These are phyloP conservation scores for Lecanicillium sp. DNA, from an alignment of 2,329 filamentous ascomycete genomes.

Conservation along the genomic window DNA sequence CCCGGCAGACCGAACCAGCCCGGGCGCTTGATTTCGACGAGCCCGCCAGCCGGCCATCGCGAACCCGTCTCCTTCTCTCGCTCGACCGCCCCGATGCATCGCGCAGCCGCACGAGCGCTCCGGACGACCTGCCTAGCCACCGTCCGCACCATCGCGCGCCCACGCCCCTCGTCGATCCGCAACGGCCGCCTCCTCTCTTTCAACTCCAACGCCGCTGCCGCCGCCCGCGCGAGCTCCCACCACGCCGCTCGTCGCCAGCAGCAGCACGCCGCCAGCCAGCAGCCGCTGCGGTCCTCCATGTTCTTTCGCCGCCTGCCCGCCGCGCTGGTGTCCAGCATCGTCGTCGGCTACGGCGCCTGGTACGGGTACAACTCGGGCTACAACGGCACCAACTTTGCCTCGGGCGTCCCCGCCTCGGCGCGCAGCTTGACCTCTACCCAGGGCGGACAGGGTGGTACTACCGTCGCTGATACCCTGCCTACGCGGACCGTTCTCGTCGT, in stretches of 20 bases:
- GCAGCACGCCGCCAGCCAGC: conserved; percentile 32
- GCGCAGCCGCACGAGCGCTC: conserved; percentile 59
- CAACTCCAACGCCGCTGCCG: neutral
- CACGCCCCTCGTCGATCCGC: conserved; percentile 9
- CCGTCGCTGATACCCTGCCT: conserved; percentile 25
- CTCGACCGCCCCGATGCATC: conserved; percentile 55
- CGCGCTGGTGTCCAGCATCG: conserved; percentile 59
- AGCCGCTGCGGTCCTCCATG: conserved; percentile 63
- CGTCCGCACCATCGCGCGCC: conserved; percentile 47
- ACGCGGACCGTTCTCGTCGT: conserved; percentile 73
- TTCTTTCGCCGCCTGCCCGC: conserved; percentile 61
- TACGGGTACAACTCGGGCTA: conserved; percentile 55
- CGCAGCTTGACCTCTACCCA: conserved; percentile 35
- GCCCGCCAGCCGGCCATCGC: conserved; percentile 8
- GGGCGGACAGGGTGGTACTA: conserved; percentile 13
- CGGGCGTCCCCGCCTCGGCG: conserved; percentile 21
- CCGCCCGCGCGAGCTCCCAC: conserved; percentile 12
- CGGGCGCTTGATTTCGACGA: too few relatives aligned
- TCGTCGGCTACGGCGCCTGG: conserved; percentile 68
- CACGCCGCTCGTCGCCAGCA: conserved; percentile 11
- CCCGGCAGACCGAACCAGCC: neutral
- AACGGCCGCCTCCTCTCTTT: conserved; percentile 22
- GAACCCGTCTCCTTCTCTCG: conserved; percentile 2
- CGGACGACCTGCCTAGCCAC: conserved; percentile 60
- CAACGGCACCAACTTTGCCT: conserved; percentile 24